These are phyloP conservation scores for Epicoccum sorghinum DNA, from an alignment of 2,329 filamentous ascomycete species.

Conservation along the genomic window DNA sequence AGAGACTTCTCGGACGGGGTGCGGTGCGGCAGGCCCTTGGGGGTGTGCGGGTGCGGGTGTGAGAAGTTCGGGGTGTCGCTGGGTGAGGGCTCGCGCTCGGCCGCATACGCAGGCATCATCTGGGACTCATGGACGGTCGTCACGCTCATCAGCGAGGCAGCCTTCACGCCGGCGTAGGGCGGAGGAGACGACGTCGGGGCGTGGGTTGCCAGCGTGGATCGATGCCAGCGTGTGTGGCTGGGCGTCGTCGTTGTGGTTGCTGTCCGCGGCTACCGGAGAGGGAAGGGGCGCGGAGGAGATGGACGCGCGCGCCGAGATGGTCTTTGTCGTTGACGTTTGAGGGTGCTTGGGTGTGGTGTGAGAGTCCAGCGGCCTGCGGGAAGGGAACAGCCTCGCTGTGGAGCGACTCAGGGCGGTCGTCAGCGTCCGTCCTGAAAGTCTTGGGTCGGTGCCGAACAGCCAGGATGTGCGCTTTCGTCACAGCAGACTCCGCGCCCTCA, in stretches of 20 bases:
- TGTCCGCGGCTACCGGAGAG: background rate
- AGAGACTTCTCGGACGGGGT: conserved; percentile 34
- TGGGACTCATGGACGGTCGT: conserved; percentile 42
- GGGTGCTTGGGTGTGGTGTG: background rate
- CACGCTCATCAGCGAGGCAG: conserved; percentile 40
- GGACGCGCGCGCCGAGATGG: background rate
- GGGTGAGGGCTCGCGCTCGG: conserved; percentile 44
- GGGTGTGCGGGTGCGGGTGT: conserved; percentile 38
- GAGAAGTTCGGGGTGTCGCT: conserved; percentile 24
- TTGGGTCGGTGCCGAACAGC: conserved; percentile 11
- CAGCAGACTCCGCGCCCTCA: conserved; percentile 5
- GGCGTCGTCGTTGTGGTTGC: conserved; percentile 2
- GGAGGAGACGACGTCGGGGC: conserved; percentile 32
- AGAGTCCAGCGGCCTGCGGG: background rate
- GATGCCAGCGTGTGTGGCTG: conserved; percentile 22
- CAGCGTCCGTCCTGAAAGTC: conserved; percentile 7
- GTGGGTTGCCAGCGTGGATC: conserved; percentile 34
- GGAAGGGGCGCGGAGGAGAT: background rate
- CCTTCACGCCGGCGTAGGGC: conserved; percentile 34
- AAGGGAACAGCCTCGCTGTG: conserved; percentile 9
- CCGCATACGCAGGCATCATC: conserved; percentile 59
- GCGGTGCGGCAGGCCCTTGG: conserved; percentile 37
- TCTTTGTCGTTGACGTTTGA: background rate
- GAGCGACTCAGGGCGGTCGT: conserved; percentile 8
- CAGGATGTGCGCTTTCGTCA: conserved; percentile 8